These are phyloP conservation scores for Colletotrichum tanaceti DNA, from an alignment of 2,329 filamentous ascomycete species.

Conservation along the genomic window DNA sequence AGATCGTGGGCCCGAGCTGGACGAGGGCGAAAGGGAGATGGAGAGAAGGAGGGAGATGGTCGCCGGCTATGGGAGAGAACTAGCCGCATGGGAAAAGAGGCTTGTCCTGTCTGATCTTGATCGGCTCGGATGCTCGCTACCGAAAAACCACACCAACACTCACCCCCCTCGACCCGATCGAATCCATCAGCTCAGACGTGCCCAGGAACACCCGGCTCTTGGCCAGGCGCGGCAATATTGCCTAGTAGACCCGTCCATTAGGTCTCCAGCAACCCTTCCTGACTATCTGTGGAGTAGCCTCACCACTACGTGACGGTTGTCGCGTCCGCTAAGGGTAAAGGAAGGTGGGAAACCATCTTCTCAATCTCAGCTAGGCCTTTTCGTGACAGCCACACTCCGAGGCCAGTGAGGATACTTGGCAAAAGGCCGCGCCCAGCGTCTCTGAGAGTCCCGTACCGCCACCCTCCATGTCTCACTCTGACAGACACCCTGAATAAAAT, in stretches of 20 bases:
- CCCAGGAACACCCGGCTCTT: slow-evolving; percentile 28
- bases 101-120: slow-evolving; percentile 35
- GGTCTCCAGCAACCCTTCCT: slow-evolving; percentile 9
- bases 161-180: slow-evolving; percentile 1
- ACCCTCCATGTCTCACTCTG: slow-evolving; percentile 33
- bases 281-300: slow-evolving; percentile 16
- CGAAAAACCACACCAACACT: background rate
- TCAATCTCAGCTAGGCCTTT: slow-evolving; percentile 19
- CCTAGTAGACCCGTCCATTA: background rate
- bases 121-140: slow-evolving; percentile 28
- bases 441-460: slow-evolving; percentile 27
- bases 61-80: slow-evolving; percentile 3
- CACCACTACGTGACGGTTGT: slow-evolving; percentile 12
- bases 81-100: slow-evolving; percentile 10
- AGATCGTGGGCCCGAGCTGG: slow-evolving; percentile 22
- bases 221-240: slow-evolving; percentile 16
- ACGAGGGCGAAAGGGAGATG: background rate
- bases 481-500: slow-evolving; percentile 32
- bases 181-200: slow-evolving; percentile 22
- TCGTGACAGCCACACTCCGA: slow-evolving; percentile 7
- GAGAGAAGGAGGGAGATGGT: background rate
- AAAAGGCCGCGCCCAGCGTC: slow-evolving; percentile 27
- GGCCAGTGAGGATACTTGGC: slow-evolving; percentile 20
- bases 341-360: slow-evolving; percentile 5
- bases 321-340: slow-evolving; percentile 13